Conservation (phyloP, 1,284 basidiomycete genomes). For the Leccinum fuscescens region DNA sequence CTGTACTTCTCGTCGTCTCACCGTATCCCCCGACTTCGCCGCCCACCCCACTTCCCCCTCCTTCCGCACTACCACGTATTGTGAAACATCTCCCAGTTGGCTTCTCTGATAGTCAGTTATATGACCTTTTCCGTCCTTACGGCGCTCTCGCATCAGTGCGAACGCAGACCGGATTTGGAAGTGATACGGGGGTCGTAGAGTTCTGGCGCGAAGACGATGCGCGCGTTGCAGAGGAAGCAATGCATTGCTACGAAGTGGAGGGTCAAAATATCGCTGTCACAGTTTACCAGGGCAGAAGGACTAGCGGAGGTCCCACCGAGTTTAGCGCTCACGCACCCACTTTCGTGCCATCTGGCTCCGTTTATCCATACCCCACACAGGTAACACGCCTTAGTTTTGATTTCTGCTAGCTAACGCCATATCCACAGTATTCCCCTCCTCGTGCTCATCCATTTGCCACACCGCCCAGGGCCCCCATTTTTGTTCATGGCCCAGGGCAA, state of each 20-base stretch:
- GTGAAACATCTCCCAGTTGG: conserved; percentile 72
- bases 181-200: conserved; percentile 78
- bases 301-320: conserved; percentile 52
- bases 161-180: conserved; percentile 68
- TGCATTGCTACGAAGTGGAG: conserved; percentile 79
- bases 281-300: conserved; percentile 64
- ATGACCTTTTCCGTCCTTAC: conserved; percentile 70
- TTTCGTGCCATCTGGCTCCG: conserved; percentile 58
- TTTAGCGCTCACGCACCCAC: conserved; percentile 71
- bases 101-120: conserved; percentile 74
- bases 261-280: conserved; percentile 80
- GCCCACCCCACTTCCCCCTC: conserved; percentile 67
- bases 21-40: conserved; percentile 72
- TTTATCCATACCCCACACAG: conserved; percentile 54
- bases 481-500: conserved; percentile 86
- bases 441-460: conserved; percentile 40
- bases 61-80: conserved; percentile 69
- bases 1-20: conserved; percentile 61
- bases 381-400: conserved; percentile 30
- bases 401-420: conserved; percentile 6
- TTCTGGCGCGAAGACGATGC: conserved; percentile 91
- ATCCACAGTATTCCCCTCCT: conserved; percentile 61
- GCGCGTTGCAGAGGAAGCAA: conserved; percentile 66
- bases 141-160: conserved; percentile 68
- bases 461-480: conserved; percentile 39